Evolutionary conservation across 2,329 filamentous ascomycete genomes (phyloP).

Genomic region (Aureobasidium sp.): DNA sequence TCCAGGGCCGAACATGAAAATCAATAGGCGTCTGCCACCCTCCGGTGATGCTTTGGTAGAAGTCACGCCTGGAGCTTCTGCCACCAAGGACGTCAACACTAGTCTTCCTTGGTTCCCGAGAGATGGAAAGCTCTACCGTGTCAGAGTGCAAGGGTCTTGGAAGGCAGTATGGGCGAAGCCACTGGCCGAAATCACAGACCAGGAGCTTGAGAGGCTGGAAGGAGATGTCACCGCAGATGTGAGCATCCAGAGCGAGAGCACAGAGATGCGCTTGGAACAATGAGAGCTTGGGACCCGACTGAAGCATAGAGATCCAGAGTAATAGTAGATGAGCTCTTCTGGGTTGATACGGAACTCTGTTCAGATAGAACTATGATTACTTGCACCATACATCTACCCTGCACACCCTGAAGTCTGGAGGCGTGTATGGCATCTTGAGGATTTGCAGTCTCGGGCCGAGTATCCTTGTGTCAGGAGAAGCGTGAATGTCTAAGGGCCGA

Average conservation of each 20-base stretch:
- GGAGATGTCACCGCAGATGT: constrained; percentile 3
- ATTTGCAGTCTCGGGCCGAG: too few relatives aligned
- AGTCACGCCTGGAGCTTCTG: constrained; percentile 29
- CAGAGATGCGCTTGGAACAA: not conserved
- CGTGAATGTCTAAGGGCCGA: too few relatives aligned
- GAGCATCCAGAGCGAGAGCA: not conserved
- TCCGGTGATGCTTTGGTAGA: constrained; percentile 31
- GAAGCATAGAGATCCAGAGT: too few relatives aligned
- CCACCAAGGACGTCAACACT: constrained; percentile 32
- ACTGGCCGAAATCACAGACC: constrained; percentile 18
- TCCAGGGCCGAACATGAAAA: constrained; percentile 27
- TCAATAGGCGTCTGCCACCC: constrained; percentile 34
- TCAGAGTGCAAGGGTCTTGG: constrained; percentile 30
- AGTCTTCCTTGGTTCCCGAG: constrained; percentile 33
- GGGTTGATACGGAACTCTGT: too few relatives aligned
- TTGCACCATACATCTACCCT: too few relatives aligned
- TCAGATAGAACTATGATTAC: too few relatives aligned
- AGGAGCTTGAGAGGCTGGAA: constrained; percentile 21
- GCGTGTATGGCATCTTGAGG: too few relatives aligned
- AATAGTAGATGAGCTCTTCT: too few relatives aligned
- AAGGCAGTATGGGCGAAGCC: constrained; percentile 30
- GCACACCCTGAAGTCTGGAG: too few relatives aligned
- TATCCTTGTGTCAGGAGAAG: too few relatives aligned
- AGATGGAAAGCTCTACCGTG: constrained; percentile 31
- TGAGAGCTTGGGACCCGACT: not conserved